Evolutionary conservation across 176 grass and related monocot species (phyloP).

Genomic region (Alopecurus myosuroides): DNA sequence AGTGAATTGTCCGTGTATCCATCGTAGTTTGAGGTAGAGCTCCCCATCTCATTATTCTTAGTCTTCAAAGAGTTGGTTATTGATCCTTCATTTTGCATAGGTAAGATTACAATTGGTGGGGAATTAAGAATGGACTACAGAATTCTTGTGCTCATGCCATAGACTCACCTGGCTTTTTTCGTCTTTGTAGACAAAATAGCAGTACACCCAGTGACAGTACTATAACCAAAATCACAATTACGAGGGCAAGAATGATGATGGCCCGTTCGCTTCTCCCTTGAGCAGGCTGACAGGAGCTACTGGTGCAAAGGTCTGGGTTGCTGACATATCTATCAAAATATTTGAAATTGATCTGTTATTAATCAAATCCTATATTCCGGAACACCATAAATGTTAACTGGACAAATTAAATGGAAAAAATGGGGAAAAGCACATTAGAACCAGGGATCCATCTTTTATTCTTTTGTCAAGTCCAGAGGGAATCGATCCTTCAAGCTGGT

Average conservation of each 20-base stretch:
- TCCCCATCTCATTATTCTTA: too few species aligned
- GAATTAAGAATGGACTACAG: neutral
- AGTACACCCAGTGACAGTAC: neutral
- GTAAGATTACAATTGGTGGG: too few species aligned
- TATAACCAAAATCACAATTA: constrained; percentile 11
- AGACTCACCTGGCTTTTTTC: constrained; percentile 23
- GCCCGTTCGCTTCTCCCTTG: constrained; percentile 20
- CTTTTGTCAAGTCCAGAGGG: constrained; percentile 37
- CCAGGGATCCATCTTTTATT: constrained; percentile 32
- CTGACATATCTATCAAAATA: too few species aligned
- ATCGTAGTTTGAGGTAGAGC: too few species aligned
- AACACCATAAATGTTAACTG: too few species aligned
- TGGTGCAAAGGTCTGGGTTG: too few species aligned
- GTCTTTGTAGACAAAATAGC: neutral
- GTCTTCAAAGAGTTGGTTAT: too few species aligned
- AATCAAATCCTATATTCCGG: too few species aligned
- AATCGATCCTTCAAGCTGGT: constrained; percentile 36
- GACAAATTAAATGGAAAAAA: neutral
- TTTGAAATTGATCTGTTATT: too few species aligned
- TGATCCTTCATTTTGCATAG: too few species aligned
- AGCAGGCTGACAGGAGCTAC: too few species aligned
- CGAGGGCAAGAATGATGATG: constrained; percentile 31
- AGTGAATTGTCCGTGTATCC: too few species aligned
- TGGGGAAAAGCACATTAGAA: constrained; percentile 21
- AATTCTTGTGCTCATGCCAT: neutral